phyloP scores from a whole-genome alignment of 768 basidiomycete species.

The Collybiopsis luxurians region DNA sequence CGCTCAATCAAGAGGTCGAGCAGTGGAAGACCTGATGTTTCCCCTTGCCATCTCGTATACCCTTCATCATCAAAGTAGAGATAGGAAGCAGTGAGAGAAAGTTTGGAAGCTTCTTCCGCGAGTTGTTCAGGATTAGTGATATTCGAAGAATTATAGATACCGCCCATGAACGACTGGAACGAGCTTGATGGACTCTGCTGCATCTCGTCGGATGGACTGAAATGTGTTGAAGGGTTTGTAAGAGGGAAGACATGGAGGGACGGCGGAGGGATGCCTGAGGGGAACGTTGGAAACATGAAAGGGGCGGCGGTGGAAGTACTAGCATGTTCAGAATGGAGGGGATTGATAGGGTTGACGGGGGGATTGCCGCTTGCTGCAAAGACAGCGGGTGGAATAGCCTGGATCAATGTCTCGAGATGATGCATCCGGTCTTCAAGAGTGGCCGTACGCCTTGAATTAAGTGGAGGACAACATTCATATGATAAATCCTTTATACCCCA shows the following conservation, averaged over 20 bases:
- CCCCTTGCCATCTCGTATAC: constrained; percentile 87
- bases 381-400: constrained; percentile 79
- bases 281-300: constrained; percentile 37
- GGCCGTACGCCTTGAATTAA: constrained; percentile 64
- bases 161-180: constrained; percentile 38
- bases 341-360: constrained; percentile 15
- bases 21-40: constrained; percentile 88
- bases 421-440: constrained; percentile 89
- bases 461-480: background rate
- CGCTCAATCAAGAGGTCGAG: constrained; percentile 81
- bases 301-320: constrained; percentile 31
- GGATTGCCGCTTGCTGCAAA: constrained; percentile 54
- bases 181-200: constrained; percentile 40
- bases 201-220: constrained; percentile 45
- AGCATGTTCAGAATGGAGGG: constrained; percentile 27
- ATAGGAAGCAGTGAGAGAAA: constrained; percentile 74
- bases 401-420: constrained; percentile 80
- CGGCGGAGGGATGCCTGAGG: constrained; percentile 12
- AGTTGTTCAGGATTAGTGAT: constrained; percentile 40
- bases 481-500: background rate
- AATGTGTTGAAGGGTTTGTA: constrained; percentile 79
- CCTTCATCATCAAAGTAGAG: constrained; percentile 88
- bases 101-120: constrained; percentile 56
- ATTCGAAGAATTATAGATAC: constrained; percentile 18
- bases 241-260: constrained; percentile 69